Evolutionary conservation across 139 green algal genomes (phyloP).

Genomic region (Volvox africanus): DNA sequence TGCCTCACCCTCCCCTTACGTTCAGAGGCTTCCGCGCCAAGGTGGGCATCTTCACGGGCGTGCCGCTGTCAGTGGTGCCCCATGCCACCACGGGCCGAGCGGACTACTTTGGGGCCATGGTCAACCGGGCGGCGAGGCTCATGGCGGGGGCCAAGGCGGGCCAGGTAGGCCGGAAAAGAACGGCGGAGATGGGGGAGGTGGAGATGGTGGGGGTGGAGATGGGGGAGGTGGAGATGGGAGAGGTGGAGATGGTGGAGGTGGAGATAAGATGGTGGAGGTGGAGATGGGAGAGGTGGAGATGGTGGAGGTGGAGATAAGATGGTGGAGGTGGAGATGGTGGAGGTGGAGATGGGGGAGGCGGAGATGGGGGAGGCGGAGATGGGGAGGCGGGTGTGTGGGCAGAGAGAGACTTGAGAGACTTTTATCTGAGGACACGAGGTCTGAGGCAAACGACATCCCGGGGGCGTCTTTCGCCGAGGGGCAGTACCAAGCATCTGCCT

Average conservation of each 20-base stretch:
- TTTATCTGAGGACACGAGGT: no score
- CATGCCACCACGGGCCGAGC: slow-evolving; percentile 59
- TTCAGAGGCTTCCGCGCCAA: slow-evolving; percentile 51
- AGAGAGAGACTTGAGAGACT: no score
- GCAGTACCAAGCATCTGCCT: no score
- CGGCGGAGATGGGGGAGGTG: neutral
- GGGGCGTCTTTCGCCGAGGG: no score
- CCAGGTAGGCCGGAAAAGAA: slow-evolving; percentile 12
- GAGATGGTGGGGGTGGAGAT: neutral
- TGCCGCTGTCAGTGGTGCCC: slow-evolving; percentile 47
- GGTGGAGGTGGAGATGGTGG: no score
- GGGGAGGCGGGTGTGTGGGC: no score
- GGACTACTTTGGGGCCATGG: slow-evolving; percentile 70
- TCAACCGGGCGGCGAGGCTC: slow-evolving; percentile 70
- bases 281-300: no score
- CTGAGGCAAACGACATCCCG: no score
- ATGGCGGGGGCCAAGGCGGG: slow-evolving; percentile 53
- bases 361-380: neutral
- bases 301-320: no score
- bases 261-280: no score
- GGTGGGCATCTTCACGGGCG: slow-evolving; percentile 64
- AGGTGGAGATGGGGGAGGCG: neutral
- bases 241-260: neutral
- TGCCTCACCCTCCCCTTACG: neutral
- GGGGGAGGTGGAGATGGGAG: neutral